Percentiles rank a stretch among this genome's conserved stretches.
These are phyloP conservation scores for Sarocladium oryzae DNA, from an alignment of 2,329 filamentous ascomycete genomes.

Conservation along the genomic window DNA sequence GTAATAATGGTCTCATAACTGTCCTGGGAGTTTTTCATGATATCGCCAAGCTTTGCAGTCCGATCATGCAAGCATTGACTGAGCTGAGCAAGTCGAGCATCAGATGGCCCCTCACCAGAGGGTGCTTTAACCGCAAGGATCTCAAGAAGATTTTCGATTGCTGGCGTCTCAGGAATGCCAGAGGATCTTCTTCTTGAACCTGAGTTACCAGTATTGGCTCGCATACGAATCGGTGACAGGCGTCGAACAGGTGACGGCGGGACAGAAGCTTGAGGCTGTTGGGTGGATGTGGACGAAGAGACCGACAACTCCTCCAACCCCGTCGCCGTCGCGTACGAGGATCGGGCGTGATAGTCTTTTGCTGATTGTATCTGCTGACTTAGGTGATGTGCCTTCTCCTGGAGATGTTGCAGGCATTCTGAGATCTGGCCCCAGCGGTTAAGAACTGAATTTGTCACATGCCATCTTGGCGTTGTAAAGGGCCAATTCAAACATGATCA, in stretches of 20 bases:
- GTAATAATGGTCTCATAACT: conserved; percentile 39
- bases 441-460: conserved; percentile 14
- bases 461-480: no score
- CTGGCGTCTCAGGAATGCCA: conserved; percentile 28
- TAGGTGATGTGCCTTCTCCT: conserved; percentile 33
- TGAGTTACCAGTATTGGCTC: conserved; percentile 19
- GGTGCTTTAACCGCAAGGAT: conserved; percentile 39
- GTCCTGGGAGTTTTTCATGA: conserved; percentile 40
- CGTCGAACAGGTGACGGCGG: conserved; percentile 28
- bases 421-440: conserved; percentile 34
- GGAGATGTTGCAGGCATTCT: conserved; percentile 44
- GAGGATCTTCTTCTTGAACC: conserved; percentile 28
- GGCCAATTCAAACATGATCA: conserved; percentile 10
- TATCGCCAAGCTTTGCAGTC: conserved; percentile 33
- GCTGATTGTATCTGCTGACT: conserved; percentile 10
- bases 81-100: background rate
- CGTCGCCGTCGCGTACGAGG: background rate
- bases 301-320: background rate
- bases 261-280: conserved; percentile 13
- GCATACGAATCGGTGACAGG: conserved; percentile 27
- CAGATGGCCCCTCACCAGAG: conserved; percentile 19
- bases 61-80: conserved; percentile 33
- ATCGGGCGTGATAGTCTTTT: background rate
- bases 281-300: background rate
- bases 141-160: conserved; percentile 42